Base-by-base conservation (phyloP, 495 filamentous ascomycete species). In the Sphaerosporella brunnea region DNA sequence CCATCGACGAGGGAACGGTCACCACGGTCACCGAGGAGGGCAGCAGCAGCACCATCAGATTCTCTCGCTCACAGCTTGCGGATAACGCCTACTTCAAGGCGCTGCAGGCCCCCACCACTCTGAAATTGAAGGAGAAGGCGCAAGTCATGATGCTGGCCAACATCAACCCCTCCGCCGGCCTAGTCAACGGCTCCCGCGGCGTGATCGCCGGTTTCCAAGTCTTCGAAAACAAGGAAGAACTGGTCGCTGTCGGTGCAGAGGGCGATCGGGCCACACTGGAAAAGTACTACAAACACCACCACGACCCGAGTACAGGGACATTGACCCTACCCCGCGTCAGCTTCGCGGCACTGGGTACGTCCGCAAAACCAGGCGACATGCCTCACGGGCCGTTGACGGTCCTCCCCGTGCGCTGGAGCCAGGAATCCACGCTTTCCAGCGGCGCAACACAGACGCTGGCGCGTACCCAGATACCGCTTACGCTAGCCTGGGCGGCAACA, bases 141-240 rank as follows among this genome's bases (percentile, higher is more conserved):
- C 61, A 62, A 39, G 69, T 74, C 32, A 62, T 72, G 21, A 56
- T 73, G 2, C 57, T 71, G 7, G 49, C 57, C 9, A 74, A 74
- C 48, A 53, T 71, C 2, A 18, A 37, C 15, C 24, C 58, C n/a
- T 4, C 30, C 1, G 16, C 25, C 0, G 62, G 64, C 1, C 64
- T 74, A 2, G 68, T 70, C 5, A 74, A 74, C 43, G 71, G 71
- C n/a, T 66, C 66, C 11, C 70, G 70, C 49, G 71, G 71, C 2
- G 47, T 58, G 4, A 62, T 74, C 35, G 5, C 28, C 28, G 28
- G 28, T 7, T 32, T 32, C 13, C 15, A 44, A 62, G 19, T 63
- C 62, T 32, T 32, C n/a, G 28, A 32, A 37, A 37, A 9, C 35
- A 9, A 9, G 4, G 35, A 37, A 5, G 39, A 43, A 16, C 39